phyloP scores from a whole-genome alignment of 768 basidiomycete species.

The Mycena venus region DNA sequence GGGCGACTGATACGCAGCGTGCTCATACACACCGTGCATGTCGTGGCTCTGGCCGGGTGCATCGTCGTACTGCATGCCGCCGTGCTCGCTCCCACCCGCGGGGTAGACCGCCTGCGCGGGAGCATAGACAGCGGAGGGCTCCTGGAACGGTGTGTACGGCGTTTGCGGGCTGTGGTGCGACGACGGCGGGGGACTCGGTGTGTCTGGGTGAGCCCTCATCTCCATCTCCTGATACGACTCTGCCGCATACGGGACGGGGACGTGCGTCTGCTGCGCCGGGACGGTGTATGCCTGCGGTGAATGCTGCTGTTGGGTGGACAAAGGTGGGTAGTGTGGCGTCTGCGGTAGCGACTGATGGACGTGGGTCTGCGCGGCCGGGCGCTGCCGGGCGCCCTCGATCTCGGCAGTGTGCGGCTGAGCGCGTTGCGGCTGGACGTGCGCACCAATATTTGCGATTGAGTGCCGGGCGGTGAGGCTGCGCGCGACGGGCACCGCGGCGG shows the following conservation, averaged over 20 bases:
- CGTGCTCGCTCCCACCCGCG: background rate
- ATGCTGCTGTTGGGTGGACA: background rate
- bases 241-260: background rate
- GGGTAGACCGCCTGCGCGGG: background rate
- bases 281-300: background rate
- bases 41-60: background rate
- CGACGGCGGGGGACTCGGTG: background rate
- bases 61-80: background rate
- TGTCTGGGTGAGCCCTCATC: background rate
- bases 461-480: slow-evolving; percentile 14
- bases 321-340: background rate
- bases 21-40: background rate
- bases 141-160: slow-evolving; percentile 5
- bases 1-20: background rate
- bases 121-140: background rate
- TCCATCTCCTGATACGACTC: background rate
- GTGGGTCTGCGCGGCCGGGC: background rate
- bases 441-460: background rate
- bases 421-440: background rate
- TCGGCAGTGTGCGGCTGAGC: background rate
- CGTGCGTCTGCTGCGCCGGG: background rate
- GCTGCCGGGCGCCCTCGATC: background rate
- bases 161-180: slow-evolving; percentile 3
- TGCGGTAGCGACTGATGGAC: background rate
- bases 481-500: slow-evolving; percentile 10